Evolutionary conservation across 305 asterid genomes (phyloP).

Genomic region (Andrographis paniculata): DNA sequence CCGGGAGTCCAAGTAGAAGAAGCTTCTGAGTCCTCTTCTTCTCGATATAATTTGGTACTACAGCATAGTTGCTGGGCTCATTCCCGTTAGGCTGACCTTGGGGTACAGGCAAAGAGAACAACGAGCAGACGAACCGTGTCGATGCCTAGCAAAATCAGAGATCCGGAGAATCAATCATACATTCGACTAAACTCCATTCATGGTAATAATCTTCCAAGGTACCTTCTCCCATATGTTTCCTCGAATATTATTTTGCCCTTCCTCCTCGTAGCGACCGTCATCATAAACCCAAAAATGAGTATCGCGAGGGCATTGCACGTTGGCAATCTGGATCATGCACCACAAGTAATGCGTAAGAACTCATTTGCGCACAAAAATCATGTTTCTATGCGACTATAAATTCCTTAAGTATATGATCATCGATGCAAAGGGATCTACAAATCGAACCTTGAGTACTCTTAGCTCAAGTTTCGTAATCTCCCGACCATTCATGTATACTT

Average conservation of each 20-base stretch:
- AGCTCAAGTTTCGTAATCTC: slow-evolving; percentile 89
- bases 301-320: slow-evolving; percentile 85
- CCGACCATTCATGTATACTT: slow-evolving; percentile 91
- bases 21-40: slow-evolving; percentile 60
- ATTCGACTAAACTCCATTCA: slow-evolving; percentile 11
- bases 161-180: slow-evolving; percentile 24
- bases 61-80: slow-evolving; percentile 58
- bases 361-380: too few species aligned
- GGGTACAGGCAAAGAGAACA: slow-evolving; percentile 69
- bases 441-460: slow-evolving; percentile 71
- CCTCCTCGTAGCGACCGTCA: slow-evolving; percentile 82
- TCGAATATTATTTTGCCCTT: slow-evolving; percentile 79
- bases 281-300: slow-evolving; percentile 87
- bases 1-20: slow-evolving; percentile 70
- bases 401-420: too few species aligned
- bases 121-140: slow-evolving; percentile 54
- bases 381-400: too few species aligned
- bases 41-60: slow-evolving; percentile 63
- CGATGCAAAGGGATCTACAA: too few species aligned
- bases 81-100: slow-evolving; percentile 65
- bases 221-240: slow-evolving; percentile 88
- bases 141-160: slow-evolving; percentile 47
- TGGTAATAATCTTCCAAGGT: slow-evolving; percentile 18
- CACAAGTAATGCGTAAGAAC: not conserved
- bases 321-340: slow-evolving; percentile 56